These are phyloP conservation scores for Ophiorrhiza pumila DNA, from an alignment of 257 asterid genomes.

Conservation along the genomic window DNA sequence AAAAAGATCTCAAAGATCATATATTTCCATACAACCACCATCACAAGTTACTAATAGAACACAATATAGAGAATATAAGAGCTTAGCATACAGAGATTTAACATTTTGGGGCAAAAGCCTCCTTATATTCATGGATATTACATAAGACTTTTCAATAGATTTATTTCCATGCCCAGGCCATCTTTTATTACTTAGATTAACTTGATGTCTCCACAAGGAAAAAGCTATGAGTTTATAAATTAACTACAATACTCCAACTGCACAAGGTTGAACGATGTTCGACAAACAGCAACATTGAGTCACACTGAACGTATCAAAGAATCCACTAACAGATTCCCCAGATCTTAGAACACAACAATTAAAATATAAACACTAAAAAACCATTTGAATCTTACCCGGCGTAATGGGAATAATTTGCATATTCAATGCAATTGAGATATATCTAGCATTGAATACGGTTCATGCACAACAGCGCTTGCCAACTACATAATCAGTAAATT, in stretches of 20 bases:
- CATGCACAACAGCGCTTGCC: background rate
- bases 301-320: background rate
- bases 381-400: slow-evolving; percentile 53
- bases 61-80: background rate
- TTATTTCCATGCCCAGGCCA: background rate
- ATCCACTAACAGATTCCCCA: background rate
- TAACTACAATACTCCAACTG: background rate
- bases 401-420: slow-evolving; percentile 91
- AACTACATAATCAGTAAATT: background rate
- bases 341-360: background rate
- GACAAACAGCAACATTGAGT: background rate
- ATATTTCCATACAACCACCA: background rate
- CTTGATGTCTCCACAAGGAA: background rate
- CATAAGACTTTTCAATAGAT: background rate
- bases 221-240: background rate
- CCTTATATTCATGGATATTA: background rate
- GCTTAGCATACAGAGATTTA: background rate
- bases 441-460: slow-evolving; percentile 25
- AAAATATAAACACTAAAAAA: background rate
- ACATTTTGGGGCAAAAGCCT: too few species aligned
- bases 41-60: background rate
- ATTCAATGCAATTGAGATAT: slow-evolving; percentile 50
- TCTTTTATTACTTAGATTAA: background rate
- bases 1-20: background rate
- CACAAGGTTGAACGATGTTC: background rate